Evolutionary conservation across 176 grass and related monocot genomes (phyloP), one percentile per base, ranked within the genome.

Genomic region (Bonia amplexicaulis): DNA sequence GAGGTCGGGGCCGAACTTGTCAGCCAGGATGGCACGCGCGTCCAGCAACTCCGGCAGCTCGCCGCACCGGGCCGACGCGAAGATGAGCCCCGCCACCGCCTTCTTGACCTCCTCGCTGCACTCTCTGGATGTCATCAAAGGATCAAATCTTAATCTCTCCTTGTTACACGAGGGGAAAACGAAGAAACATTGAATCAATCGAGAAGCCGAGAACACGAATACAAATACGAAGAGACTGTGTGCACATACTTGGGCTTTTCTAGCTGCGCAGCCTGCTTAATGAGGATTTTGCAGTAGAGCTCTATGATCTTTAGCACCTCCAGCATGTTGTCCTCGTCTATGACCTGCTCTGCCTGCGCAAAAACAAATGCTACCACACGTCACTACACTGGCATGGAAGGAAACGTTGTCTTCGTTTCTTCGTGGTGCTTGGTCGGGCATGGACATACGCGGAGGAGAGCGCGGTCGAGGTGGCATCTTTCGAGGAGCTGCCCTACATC

Each of bases 41-140:
- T 86, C 83, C 22, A 85, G 73, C 83, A 92, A 86, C 90, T 92
- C 90, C 49, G 90, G 90, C 12, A 92, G 66, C 19, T 92, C 90
- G 54, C 86, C 90, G 83, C 79, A 82, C 29, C 86, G 40, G 59
- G 83, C 86, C 59, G 86, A 71, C 9, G 90, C 90, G 67, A 86
- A 92, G 9, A 92, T 74, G 40, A 92, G 67, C 22, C 90, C 87
- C 40, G 86, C 86, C 31, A 66, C 73, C 48, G 90, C 90, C 83
- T 73, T 83, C 79, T 67, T 88, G 79, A 92, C 17, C 13, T 86
- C 83, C 67, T 86, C 79, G 66, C 71, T 9, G 83, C 86, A 89
- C 55, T 86, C 90, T 41, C 90, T 92, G 83, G 5, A 63, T 66
- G 41, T 12, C 64, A 64, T 10, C 55, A 17, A 57, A 82, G 25